Evolutionary conservation across 768 basidiomycete species (phyloP), one percentile per base, ranked within the genome.

Genomic region (Tremella mesenterica): DNA sequence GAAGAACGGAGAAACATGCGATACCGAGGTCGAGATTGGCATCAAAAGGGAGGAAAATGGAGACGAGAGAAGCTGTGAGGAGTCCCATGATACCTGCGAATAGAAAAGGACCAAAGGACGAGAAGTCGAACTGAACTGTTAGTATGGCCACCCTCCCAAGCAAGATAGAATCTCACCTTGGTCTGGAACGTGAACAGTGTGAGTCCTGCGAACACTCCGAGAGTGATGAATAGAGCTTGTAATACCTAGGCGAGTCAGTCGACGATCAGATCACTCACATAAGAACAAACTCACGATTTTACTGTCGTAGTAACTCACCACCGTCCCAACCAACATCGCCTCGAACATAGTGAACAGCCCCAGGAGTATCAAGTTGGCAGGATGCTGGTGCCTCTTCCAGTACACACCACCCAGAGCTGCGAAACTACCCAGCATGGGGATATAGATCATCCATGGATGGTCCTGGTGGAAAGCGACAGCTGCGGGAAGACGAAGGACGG

Each of bases 141-240:
- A 57, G 59, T 53, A 34, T 10, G 16, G 27, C 4, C 52, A 31
- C 54, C 44, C 25, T 18, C 21, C 8, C 16, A 18, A 7, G 29
- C 21, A 9, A 0, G 21, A n/a, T 12, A 31, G 55, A 18, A 26
- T 13, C 77, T 18, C 57, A 85, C 86, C 79, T 93, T 93, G 53
- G 86, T 88, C 72, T 93, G 91, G 71, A 95, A 78, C 0, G 95
- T 96, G 77, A 95, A 97, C 48, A 96, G 73, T 0, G 92, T 96
- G 57, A 99, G 75, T 5, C 92, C 95, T 34, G 89, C 73, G 80
- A 99, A 97, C 41, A 97, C 84, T 13, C 90, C 90, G 2, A 87
- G 76, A 0, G 92, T 95, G 65, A 96, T 89, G 48, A 93, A 73
- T 81, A 96, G 71, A 0, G 93, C 93, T 73, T 95, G 88, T 31